phyloP scores from a whole-genome alignment of 441 rosid genomes.

The Pelargonium fulgidum region DNA sequence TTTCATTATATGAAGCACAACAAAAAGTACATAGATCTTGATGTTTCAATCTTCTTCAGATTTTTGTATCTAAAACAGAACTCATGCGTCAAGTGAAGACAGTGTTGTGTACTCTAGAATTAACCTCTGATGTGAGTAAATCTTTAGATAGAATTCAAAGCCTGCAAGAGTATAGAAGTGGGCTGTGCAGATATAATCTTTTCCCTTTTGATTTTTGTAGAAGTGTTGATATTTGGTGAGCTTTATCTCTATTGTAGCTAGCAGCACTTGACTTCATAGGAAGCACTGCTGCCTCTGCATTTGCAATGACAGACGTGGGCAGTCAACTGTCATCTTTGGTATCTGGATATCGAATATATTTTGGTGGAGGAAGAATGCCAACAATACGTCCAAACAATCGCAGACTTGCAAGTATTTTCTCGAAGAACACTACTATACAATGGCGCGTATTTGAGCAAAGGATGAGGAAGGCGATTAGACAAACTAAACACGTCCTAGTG shows the following conservation, averaged over 20 bases:
- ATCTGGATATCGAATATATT: conserved; percentile 83
- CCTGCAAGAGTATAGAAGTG: too few species aligned
- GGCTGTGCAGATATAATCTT: too few species aligned
- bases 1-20: too few species aligned
- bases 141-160: too few species aligned
- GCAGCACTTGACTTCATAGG: conserved; percentile 89
- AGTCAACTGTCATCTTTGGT: conserved; percentile 87
- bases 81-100: too few species aligned
- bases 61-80: too few species aligned
- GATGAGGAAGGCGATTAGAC: conserved; percentile 84
- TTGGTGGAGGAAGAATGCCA: conserved; percentile 90
- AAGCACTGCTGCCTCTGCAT: conserved; percentile 73
- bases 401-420: conserved; percentile 66
- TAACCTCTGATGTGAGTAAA: too few species aligned
- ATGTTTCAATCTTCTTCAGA: too few species aligned
- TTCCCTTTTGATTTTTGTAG: not conserved
- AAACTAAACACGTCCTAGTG: conserved; percentile 68
- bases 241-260: conserved; percentile 37
- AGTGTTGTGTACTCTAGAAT: too few species aligned
- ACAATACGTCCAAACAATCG: conserved; percentile 86
- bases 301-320: conserved; percentile 97
- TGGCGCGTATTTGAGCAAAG: conserved; percentile 85
- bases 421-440: conserved; percentile 63
- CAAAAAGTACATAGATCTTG: too few species aligned
- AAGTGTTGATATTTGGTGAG: not conserved